phyloP scores from a whole-genome alignment of 805 yeast species.

The Saturnispora zaruensis region DNA sequence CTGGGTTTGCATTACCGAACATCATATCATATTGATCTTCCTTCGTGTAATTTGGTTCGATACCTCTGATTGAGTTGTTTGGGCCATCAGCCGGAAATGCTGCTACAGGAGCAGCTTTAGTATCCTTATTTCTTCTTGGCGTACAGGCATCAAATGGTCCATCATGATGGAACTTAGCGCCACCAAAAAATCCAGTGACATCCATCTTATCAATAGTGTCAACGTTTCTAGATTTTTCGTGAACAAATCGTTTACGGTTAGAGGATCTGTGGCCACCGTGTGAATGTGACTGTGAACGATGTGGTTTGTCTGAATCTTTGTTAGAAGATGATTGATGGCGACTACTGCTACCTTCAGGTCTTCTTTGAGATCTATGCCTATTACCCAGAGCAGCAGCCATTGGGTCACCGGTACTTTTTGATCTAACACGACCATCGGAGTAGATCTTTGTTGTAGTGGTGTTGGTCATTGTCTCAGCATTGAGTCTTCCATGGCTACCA shows the following conservation, averaged over 20 bases:
- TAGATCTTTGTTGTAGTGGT: constrained; percentile 22
- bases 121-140: constrained; percentile 81
- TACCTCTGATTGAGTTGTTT: constrained; percentile 72
- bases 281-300: constrained; percentile 28
- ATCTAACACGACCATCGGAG: constrained; percentile 27
- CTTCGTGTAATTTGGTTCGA: constrained; percentile 45
- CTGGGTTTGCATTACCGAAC: constrained; percentile 52
- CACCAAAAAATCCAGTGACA: constrained; percentile 90
- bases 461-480: constrained; percentile 16
- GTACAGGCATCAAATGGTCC: constrained; percentile 99
- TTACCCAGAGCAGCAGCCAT: background rate
- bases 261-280: constrained; percentile 21
- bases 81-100: constrained; percentile 97
- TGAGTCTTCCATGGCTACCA: constrained; percentile 2
- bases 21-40: constrained; percentile 63
- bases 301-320: constrained; percentile 18
- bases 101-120: constrained; percentile 76
- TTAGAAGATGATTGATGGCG: constrained; percentile 13
- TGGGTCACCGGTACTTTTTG: constrained; percentile 26
- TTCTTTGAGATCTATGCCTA: constrained; percentile 1
- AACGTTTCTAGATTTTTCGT: constrained; percentile 58
- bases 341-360: constrained; percentile 4
- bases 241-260: constrained; percentile 30
- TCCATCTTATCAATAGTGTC: constrained; percentile 94
- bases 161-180: constrained; percentile 93